Evolutionary conservation across 2,329 filamentous ascomycete species (phyloP), one percentile per base, ranked within the genome.

Genomic region (Coleophoma eucalyptorum): DNA sequence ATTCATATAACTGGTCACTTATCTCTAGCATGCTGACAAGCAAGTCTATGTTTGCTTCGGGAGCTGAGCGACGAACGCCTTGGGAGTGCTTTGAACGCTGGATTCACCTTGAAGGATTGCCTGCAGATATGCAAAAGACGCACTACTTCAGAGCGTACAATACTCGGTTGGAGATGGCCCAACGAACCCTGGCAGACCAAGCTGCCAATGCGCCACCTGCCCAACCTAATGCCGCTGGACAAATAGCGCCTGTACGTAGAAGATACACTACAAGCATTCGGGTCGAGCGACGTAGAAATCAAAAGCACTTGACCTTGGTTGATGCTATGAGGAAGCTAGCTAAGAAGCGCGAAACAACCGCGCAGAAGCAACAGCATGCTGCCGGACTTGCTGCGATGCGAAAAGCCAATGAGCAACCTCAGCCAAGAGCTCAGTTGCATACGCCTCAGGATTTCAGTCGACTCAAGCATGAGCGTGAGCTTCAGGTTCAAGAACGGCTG

Each of bases 81-180:
- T 99, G 94, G 94, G 94, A 99, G 71, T 99, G 94, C 66, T 99
- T 99, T 62, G 94, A 99, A 69, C 83, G 94, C 41, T 99, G 93
- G 93, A 88, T 97, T 49, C 86, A 89, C 59, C 74, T 97, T 12
- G 94, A 97, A 70, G 91, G 92, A 1, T 75, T 97, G 35, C 93
- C 94, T 4, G 83, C 87, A 11, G 94, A 99, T 58, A 95, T 97
- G 87, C 86, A 88, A 16, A 96, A 96, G 72, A 96, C 90, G 0
- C 87, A 92, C 42, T 99, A 97, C 67, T 99, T 97, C 77, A 90
- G 91, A 63, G 71, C 80, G 1, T 86, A 85, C 63, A 83, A 81
- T 56, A 72, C 70, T 10, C 72, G 83, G 26, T 83, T 86, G 26
- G 80, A 85, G 50, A 69, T 74, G 8, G 83, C 81, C 1, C 81